Percentiles rank a stretch among this genome's conserved stretches.
phyloP scores from a whole-genome alignment of 768 basidiomycete genomes.

The Amanita subjunquillea region DNA sequence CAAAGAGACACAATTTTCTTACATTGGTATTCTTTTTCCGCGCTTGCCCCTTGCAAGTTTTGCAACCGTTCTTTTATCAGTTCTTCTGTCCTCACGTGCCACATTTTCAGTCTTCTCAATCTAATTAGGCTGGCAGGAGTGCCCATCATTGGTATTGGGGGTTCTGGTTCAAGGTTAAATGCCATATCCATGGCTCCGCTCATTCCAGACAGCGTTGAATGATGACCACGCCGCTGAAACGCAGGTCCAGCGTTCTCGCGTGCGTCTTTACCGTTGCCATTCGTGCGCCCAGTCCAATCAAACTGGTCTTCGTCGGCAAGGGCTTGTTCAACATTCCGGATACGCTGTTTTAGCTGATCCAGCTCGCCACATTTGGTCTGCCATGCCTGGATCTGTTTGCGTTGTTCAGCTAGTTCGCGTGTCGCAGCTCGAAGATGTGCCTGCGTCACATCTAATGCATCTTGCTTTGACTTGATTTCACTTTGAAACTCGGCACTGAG shows the following conservation, averaged over 20 bases:
- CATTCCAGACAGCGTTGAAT: constrained; percentile 56
- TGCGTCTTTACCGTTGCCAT: constrained; percentile 29
- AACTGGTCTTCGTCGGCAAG: constrained; percentile 69
- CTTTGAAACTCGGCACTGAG: constrained; percentile 69
- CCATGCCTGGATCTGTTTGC: constrained; percentile 74
- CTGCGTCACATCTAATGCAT: constrained; percentile 79
- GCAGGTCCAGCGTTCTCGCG: constrained; percentile 41
- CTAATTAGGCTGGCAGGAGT: constrained; percentile 51
- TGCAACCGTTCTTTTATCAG: constrained; percentile 62
- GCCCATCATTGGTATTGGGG: constrained; percentile 54
- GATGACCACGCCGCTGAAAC: constrained; percentile 61
- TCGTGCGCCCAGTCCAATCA: constrained; percentile 80
- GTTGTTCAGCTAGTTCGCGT: constrained; percentile 82
- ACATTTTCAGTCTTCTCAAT: constrained; percentile 67
- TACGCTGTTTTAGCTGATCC: constrained; percentile 71
- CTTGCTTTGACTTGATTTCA: constrained; percentile 83
- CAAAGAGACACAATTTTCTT: constrained; percentile 86
- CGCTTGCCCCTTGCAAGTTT: constrained; percentile 66
- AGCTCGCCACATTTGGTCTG: constrained; percentile 66
- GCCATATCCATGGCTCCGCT: constrained; percentile 56
- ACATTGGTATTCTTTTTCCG: constrained; percentile 87
- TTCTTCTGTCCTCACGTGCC: constrained; percentile 75
- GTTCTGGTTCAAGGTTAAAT: constrained; percentile 61
- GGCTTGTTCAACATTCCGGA: constrained; percentile 78
- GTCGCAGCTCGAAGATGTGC: constrained; percentile 84